Percentiles rank a stretch among this genome's conserved stretches.
Conservation (phyloP, 1,284 basidiomycete species). For the Cryptococcus sp. region DNA sequence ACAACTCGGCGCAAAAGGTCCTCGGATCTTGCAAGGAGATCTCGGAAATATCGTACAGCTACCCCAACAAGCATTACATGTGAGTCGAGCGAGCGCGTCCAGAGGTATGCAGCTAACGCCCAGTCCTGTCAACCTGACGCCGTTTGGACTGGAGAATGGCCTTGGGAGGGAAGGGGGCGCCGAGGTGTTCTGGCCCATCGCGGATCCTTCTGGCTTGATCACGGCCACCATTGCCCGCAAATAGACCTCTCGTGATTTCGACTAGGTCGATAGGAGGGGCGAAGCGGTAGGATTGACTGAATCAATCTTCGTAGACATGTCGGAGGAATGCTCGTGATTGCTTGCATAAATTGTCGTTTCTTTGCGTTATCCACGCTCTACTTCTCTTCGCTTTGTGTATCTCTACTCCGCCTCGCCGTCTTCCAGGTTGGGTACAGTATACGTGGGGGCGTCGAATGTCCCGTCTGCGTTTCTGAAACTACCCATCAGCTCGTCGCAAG, state of each 20-base stretch:
- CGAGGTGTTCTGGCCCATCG: slow-evolving; percentile 72
- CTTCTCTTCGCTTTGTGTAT: too few relatives aligned
- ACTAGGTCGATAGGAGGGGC: too few relatives aligned
- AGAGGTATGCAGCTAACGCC: not conserved
- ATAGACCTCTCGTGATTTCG: too few relatives aligned
- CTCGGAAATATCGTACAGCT: slow-evolving; percentile 60
- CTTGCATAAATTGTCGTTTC: too few relatives aligned
- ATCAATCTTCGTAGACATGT: too few relatives aligned
- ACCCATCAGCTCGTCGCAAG: not conserved
- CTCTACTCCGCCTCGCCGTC: slow-evolving; percentile 16
- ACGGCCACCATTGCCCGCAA: slow-evolving; percentile 35
- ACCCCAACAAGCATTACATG: slow-evolving; percentile 94
- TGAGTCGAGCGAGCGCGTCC: slow-evolving; percentile 35
- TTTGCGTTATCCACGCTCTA: too few relatives aligned
- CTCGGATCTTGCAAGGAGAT: slow-evolving; percentile 62
- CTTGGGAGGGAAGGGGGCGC: slow-evolving; percentile 56
- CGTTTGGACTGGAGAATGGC: slow-evolving; percentile 50
- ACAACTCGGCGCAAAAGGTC: slow-evolving; percentile 76
- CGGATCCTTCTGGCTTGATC: slow-evolving; percentile 58
- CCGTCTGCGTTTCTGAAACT: slow-evolving; percentile 29
- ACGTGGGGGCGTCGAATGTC: slow-evolving; percentile 26
- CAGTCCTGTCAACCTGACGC: slow-evolving; percentile 40
- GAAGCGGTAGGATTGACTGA: too few relatives aligned
- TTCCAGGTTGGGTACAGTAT: slow-evolving; percentile 30
- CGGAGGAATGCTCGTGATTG: too few relatives aligned